Evolutionary conservation across 1,139 yeast species (phyloP), one percentile per base, ranked within the genome.

Genomic region (Yamadazyma friedrichii): DNA sequence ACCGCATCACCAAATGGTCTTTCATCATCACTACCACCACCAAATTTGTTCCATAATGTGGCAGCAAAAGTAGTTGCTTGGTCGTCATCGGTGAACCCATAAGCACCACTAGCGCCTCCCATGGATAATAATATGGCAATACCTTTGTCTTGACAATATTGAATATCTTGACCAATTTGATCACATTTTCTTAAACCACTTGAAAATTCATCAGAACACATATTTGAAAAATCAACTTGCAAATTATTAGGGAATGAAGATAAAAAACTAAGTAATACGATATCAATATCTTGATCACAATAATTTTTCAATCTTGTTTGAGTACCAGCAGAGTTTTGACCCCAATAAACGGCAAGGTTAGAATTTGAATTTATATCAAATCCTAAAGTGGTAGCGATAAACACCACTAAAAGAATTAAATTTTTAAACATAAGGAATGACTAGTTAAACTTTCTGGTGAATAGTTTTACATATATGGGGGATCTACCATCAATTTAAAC

Each of bases 261-360:
- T 58, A 89, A 64, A 61, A 89, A 89, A 2, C 96, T 78, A 38
- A 89, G 59, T 13, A 89, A 56, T 40, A 85, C 74, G 44, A 88
- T 83, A 55, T 88, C 96, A 29, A 82, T 85, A 33, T 80, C 73
- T 44, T 76, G 76, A 30, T 79, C 73, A 69, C 97, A 91, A 67
- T 88, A 88, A 43, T 71, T 62, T 6, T 82, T 70, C 43, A 91
- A 70, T 12, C 76, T 60, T 46, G 78, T 69, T 61, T 89, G 96
- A 33, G 78, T 58, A n/a, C 88, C 88, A 26, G 80, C 85, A 6
- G 55, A 50, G 35, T 53, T 45, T 65, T 89, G 97, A 35, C 97
- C 97, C 96, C 96, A 89, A 64, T 88, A 88, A 12, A 87, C 75
- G 25, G 84, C 96, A 36, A 88, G 80, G 52, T 86, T 85, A 36